Evolutionary conservation across 768 basidiomycete genomes (phyloP).

Genomic region (Lactifluus subvellereus): DNA sequence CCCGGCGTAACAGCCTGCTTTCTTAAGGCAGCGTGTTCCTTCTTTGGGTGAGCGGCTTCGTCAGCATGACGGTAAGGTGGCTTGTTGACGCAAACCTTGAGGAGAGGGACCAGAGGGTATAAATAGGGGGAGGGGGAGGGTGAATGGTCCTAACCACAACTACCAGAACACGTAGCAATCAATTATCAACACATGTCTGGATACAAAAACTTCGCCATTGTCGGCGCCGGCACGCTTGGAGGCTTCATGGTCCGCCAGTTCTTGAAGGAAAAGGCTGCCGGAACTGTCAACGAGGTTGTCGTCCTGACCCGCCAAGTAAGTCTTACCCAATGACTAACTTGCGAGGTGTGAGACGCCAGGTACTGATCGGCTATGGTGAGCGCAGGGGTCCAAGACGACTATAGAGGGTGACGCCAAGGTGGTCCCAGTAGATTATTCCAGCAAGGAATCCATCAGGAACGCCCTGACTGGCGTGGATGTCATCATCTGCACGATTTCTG

Average conservation of each 20-base stretch:
- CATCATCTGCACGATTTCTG: constrained; percentile 17
- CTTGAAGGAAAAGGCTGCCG: constrained; percentile 8
- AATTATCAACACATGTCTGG: constrained; percentile 7
- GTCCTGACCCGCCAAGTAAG: constrained; percentile 21
- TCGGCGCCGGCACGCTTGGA: constrained; percentile 22
- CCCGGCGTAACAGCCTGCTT: not conserved
- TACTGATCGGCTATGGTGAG: not conserved
- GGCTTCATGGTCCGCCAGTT: constrained; percentile 15
- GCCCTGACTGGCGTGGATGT: constrained; percentile 14
- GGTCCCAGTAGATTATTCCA: constrained; percentile 15
- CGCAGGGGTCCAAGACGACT: constrained; percentile 27
- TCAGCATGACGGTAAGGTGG: not conserved
- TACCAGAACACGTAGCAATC: not conserved
- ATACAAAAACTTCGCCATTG: constrained; percentile 21
- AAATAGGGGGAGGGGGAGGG: not conserved
- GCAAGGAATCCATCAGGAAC: constrained; percentile 4
- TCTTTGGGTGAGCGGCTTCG: not conserved
- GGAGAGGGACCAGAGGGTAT: not conserved
- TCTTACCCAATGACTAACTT: not conserved
- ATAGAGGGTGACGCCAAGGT: constrained; percentile 7
- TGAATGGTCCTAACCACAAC: not conserved
- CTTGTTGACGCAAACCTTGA: no score
- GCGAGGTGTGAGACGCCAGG: not conserved
- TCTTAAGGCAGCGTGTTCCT: not conserved
- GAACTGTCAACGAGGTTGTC: constrained; percentile 14